Evolutionary conservation across 768 basidiomycete species (phyloP), one percentile per base, ranked within the genome.

Genomic region (Rhodocollybia butyracea): DNA sequence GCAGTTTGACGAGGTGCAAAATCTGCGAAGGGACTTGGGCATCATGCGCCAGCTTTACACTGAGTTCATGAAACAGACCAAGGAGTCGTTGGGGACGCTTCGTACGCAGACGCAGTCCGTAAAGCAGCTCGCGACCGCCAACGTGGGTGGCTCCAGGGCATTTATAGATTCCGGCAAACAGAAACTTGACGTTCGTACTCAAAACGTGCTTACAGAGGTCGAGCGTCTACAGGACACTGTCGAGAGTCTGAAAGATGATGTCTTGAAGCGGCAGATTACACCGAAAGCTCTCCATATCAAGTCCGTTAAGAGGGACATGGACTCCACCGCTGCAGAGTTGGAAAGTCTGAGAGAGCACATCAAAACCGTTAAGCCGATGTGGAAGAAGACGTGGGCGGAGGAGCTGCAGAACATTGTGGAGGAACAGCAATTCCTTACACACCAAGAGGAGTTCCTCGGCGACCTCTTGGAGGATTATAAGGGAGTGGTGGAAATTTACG

Each of bases 371-470:
- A 93, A 89, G 64, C 94, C 96, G 40, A 92, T 91, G 82, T 99
- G 96, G 96, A 91, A 95, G 78, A 94, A 95, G 80, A 98, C 94
- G 19, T 99, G 96, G 96, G 90, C 91, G 64, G 86, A 92, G 66
- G 96, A 99, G 73, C 68, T 99, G 66, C 89, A 93, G 76, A 92
- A 93, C 60, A 94, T 99, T 54, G 89, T 98, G 56, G 94, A 97
- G 68, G 96, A 99, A 69, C 95, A 99, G 67, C 91, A 94, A 62
- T 90, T 97, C 75, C 73, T 98, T 57, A 84, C 83, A 7, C 91
- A 97, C 65, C 95, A 98, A 69, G 91, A 95, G 66, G 93, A 94
- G 68, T 83, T 99, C 68, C 76, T 96, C 56, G 76, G 76, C 46
- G 96, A 99, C 65, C 76, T 99, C 24, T 73, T 90, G 59, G 94